Evolutionary conservation across 345 rosid species (phyloP).

Genomic region (Salix brachista): DNA sequence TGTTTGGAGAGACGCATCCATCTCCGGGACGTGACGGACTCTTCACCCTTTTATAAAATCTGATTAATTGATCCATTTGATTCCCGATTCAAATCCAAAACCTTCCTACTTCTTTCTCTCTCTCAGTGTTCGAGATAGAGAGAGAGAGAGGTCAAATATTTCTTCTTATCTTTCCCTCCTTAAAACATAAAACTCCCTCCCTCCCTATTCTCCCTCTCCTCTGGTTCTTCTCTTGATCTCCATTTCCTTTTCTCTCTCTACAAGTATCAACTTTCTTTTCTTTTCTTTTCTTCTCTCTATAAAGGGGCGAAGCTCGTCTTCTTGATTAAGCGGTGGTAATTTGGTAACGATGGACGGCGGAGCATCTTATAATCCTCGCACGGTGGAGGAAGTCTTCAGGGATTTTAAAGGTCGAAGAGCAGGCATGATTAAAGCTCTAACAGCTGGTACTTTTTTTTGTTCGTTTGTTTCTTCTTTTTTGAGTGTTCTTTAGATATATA

Average conservation of each 20-base stretch:
- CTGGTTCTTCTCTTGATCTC: neutral
- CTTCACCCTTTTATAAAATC: conserved; percentile 11
- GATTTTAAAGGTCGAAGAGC: conserved; percentile 27
- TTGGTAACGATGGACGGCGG: conserved; percentile 14
- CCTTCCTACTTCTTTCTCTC: neutral
- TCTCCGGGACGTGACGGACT: conserved; percentile 6
- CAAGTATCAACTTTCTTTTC: neutral
- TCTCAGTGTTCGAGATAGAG: neutral
- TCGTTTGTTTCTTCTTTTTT: neutral
- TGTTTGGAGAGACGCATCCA: neutral
- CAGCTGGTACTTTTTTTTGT: conserved; percentile 6
- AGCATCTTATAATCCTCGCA: conserved; percentile 21
- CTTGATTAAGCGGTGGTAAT: neutral
- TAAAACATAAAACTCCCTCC: neutral
- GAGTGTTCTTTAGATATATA: neutral
- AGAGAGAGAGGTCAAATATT: conserved; percentile 7
- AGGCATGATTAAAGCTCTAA: conserved; percentile 24
- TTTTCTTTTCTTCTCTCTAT: neutral
- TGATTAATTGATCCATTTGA: conserved; percentile 16
- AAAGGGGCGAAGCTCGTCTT: too few species aligned
- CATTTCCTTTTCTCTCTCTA: neutral
- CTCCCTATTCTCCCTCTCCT: neutral
- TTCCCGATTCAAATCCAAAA: conserved; percentile 23
- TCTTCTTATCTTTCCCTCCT: conserved; percentile 19
- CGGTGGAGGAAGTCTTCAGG: conserved; percentile 24